Evolutionary conservation across 495 filamentous ascomycete genomes (phyloP).

Genomic region (Penicillium odoratum): DNA sequence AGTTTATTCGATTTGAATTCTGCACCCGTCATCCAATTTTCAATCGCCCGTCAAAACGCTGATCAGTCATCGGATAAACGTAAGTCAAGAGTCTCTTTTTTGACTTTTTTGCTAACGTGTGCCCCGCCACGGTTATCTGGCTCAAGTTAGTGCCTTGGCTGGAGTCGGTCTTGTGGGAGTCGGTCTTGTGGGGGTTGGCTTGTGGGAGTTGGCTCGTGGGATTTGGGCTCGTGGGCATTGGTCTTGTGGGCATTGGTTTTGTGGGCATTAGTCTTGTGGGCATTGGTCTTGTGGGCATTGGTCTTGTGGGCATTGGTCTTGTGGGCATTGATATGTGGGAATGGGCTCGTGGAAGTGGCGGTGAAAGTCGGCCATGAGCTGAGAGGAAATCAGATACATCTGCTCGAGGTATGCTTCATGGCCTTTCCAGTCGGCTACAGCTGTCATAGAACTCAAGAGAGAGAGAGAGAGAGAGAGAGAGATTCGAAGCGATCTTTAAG

Average conservation of each 20-base stretch:
- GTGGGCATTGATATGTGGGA: background rate
- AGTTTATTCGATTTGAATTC: too few species aligned
- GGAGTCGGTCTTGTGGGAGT: background rate
- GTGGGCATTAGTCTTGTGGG: too few species aligned
- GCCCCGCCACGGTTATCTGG: too few species aligned
- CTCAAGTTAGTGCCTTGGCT: too few species aligned
- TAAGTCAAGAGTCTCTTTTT: too few species aligned
- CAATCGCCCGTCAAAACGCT: too few species aligned
- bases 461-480: slow-evolving; percentile 2
- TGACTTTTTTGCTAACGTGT: too few species aligned
- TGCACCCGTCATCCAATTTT: too few species aligned
- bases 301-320: background rate
- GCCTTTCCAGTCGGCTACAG: background rate
- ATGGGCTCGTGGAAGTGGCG: too few species aligned
- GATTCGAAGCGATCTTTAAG: slow-evolving; percentile 1
- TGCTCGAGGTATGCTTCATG: slow-evolving; percentile 1
- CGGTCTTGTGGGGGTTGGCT: background rate
- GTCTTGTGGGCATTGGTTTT: background rate
- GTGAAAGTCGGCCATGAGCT: background rate
- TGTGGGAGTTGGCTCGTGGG: background rate
- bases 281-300: background rate
- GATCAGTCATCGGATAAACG: too few species aligned
- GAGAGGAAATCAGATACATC: slow-evolving; percentile 1
- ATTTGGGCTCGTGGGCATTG: too few species aligned
- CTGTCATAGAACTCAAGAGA: background rate